A percentile compares a stretch with the other conserved stretches of the same genome.
Evolutionary conservation across 176 grass and related monocot genomes (phyloP).

Genomic region (Melocanna baccifera): DNA sequence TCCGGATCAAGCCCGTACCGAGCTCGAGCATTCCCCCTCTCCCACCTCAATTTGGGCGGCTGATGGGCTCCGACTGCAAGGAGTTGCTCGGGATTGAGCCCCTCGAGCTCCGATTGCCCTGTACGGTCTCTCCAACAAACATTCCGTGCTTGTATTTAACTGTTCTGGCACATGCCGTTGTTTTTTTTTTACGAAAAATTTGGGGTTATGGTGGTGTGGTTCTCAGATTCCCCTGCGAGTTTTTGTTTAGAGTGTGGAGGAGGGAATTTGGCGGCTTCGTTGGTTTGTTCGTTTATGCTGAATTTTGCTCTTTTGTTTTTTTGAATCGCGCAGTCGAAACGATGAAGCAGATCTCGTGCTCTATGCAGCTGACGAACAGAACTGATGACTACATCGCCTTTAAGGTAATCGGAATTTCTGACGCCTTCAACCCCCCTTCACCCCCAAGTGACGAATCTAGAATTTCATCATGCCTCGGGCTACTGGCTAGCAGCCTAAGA

Average conservation of each 20-base stretch:
- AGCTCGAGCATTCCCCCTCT: background rate
- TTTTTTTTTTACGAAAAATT: background rate
- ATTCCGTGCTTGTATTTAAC: conserved; percentile 10
- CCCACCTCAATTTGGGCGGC: background rate
- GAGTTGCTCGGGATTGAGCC: conserved; percentile 70
- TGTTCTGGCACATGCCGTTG: background rate
- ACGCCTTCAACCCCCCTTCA: too few relatives aligned
- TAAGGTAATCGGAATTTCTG: conserved; percentile 49
- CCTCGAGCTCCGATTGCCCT: conserved; percentile 66
- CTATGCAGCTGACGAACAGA: conserved; percentile 67
- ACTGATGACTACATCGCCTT: conserved; percentile 73
- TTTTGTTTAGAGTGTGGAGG: background rate
- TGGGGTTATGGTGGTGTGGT: background rate
- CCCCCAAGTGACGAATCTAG: too few relatives aligned
- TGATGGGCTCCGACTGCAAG: conserved; percentile 51
- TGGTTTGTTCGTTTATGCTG: background rate
- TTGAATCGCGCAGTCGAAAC: conserved; percentile 53
- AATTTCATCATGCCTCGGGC: too few relatives aligned
- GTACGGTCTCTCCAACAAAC: conserved; percentile 37
- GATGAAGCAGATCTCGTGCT: conserved; percentile 93
- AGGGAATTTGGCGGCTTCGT: background rate
- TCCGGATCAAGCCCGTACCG: background rate
- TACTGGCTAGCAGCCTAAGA: too few relatives aligned
- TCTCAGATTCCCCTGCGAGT: conserved; percentile 2
- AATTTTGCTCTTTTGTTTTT: background rate